Evolutionary conservation across 768 basidiomycete species (phyloP), one percentile per base, ranked within the genome.

Genomic region (Lactarius deliciosus): DNA sequence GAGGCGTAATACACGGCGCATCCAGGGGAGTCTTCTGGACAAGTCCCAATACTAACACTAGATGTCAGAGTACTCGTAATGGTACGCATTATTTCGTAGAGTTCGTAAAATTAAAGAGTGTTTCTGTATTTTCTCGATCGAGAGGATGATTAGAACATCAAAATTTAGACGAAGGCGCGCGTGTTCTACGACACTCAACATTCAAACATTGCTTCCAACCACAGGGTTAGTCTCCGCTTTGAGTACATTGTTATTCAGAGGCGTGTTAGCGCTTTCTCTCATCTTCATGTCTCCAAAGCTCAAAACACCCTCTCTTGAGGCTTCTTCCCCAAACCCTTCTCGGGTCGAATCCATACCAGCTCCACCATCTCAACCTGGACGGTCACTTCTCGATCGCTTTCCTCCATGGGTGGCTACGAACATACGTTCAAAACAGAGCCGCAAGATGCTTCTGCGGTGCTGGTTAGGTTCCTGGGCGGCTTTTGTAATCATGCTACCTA

Each of bases 401-500:
- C 81, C 81, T 16, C 72, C 73, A 59, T 82, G 81, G 81, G 68
- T 80, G 18, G 65, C 75, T 5, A 70, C 68, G 11, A 79, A 79
- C 61, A 68, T 82, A 32, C 75, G 72, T 20, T 77, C 78, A 6
- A 62, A 68, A n/a, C 72, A 73, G 63, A 76, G 80, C 20, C 74
- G 75, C 73, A 81, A 80, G 73, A 63, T 75, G 45, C 70, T 79
- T 60, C 66, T 78, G 25, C 73, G 80, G n/a, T 81, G 78, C 63
- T 82, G 80, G 80, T 54, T 80, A 20, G 78, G 75, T 8, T 74
- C 76, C 22, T 81, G 79, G 78, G 75, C 72, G 0, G 72, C 75
- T 22, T 78, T 80, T 65, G 61, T 82, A 38, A 70, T 82, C 55
- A 54, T 82, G 3, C 74, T 82, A 32, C 81, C 81, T 3, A 58